These are phyloP conservation scores for Pleomassaria siparia DNA, from an alignment of 2,329 filamentous ascomycete genomes.

Conservation along the genomic window DNA sequence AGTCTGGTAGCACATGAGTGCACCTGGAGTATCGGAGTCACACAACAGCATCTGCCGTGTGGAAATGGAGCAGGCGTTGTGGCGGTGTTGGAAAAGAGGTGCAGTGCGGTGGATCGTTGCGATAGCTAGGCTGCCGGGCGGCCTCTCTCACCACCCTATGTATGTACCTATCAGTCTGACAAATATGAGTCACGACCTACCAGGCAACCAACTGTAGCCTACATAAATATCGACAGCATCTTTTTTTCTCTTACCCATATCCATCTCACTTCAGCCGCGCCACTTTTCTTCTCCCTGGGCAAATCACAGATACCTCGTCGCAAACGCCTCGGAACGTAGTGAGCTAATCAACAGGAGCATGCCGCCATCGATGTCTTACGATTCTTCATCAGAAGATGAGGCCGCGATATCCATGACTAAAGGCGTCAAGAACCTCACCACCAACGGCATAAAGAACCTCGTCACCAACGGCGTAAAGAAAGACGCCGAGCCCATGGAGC, in stretches of 20 bases:
- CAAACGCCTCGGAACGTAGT: not conserved
- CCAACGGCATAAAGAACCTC: conserved; percentile 11
- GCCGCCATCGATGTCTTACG: conserved; percentile 3
- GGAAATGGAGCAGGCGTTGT: too few relatives aligned
- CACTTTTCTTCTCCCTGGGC: not conserved
- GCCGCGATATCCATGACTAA: conserved; percentile 2
- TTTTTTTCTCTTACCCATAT: too few relatives aligned
- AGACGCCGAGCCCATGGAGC: conserved; percentile 16
- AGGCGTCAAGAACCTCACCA: conserved; percentile 5
- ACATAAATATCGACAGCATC: too few relatives aligned
- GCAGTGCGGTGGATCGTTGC: too few relatives aligned
- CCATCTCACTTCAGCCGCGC: too few relatives aligned
- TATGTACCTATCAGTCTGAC: too few relatives aligned
- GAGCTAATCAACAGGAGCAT: not conserved
- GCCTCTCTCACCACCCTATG: not conserved
- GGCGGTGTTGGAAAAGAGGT: too few relatives aligned
- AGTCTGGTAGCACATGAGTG: too few relatives aligned
- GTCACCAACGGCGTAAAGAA: conserved; percentile 8
- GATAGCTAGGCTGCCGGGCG: conserved; percentile 7
- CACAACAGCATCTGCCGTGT: too few relatives aligned
- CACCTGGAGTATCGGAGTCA: too few relatives aligned
- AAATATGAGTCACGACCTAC: not conserved
- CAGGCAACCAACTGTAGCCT: conserved; percentile 7
- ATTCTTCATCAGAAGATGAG: conserved; percentile 10
- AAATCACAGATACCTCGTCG: not conserved